These are phyloP conservation scores for Polygonum maritimum DNA, from an alignment of 148 eudicot species.

Conservation along the genomic window DNA sequence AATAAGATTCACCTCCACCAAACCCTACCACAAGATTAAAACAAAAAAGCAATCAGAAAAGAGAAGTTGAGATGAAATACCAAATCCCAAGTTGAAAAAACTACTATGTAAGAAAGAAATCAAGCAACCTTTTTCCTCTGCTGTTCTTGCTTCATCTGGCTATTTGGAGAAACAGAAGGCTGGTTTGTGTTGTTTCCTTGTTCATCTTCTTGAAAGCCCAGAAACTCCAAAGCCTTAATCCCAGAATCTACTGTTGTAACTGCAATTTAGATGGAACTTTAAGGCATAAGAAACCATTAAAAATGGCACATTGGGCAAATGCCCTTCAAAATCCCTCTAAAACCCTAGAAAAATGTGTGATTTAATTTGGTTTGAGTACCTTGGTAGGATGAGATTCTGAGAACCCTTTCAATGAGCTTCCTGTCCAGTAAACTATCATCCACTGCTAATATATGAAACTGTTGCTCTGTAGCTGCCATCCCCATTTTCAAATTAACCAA, in stretches of 20 bases:
- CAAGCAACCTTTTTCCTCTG: slow-evolving; percentile 6
- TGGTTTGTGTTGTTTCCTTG: slow-evolving; percentile 20
- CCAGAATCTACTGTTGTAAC: slow-evolving; percentile 99
- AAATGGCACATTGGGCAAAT: slow-evolving; percentile 8
- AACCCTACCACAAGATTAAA: neutral
- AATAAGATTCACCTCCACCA: slow-evolving; percentile 66
- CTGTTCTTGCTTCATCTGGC: slow-evolving; percentile 27
- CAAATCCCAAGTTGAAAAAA: neutral
- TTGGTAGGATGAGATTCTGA: slow-evolving; percentile 78
- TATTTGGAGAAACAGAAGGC: slow-evolving; percentile 38
- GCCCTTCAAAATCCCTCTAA: neutral
- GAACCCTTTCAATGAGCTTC: slow-evolving; percentile 77
- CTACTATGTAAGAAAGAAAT: neutral
- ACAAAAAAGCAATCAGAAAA: neutral
- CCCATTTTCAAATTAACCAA: slow-evolving; percentile 33
- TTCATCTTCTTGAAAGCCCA: slow-evolving; percentile 51
- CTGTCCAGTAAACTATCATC: slow-evolving; percentile 91
- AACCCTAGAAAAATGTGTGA: neutral
- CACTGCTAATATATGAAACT: slow-evolving; percentile 94
- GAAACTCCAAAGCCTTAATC: slow-evolving; percentile 72
- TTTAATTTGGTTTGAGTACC: slow-evolving; percentile 24
- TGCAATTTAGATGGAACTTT: slow-evolving; percentile 17
- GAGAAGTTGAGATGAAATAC: neutral
- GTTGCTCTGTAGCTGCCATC: slow-evolving; percentile 51
- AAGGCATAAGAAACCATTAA: no score